A percentile compares a stretch with the other conserved stretches of the same genome.
Conservation (phyloP, 306 rosid species). For the Argentina anserina region DNA sequence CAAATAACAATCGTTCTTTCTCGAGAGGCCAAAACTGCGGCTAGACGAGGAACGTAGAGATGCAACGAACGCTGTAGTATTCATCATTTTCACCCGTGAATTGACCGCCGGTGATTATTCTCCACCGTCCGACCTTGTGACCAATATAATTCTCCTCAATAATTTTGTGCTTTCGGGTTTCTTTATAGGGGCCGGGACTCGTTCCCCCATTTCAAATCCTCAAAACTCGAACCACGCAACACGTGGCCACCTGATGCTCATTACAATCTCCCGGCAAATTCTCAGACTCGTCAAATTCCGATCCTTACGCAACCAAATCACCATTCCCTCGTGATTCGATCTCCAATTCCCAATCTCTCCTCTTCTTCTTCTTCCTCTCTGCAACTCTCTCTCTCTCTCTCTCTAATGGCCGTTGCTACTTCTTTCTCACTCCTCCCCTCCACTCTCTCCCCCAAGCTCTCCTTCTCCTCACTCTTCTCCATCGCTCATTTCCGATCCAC, state of each 20-base stretch:
- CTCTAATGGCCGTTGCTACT: slow-evolving; percentile 19
- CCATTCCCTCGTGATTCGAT: not conserved
- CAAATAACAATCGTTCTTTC: no score
- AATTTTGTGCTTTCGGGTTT: no score
- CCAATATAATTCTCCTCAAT: no score
- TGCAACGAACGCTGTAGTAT: no score
- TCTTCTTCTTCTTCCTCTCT: not conserved
- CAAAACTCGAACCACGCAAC: not conserved
- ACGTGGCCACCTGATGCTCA: not conserved
- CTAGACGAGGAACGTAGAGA: no score
- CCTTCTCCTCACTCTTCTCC: not conserved
- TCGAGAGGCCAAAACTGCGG: no score
- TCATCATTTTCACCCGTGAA: no score
- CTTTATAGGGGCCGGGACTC: no score
- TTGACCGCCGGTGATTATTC: no score
- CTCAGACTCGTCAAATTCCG: not conserved
- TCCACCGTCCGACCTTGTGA: no score
- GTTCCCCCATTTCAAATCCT: not conserved
- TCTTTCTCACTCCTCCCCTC: slow-evolving; percentile 16
- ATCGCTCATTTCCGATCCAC: slow-evolving; percentile 14
- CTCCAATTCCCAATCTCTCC: not conserved
- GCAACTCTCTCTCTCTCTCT: not conserved
- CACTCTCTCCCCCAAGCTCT: slow-evolving; percentile 16
- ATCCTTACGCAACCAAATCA: not conserved
- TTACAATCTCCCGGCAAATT: not conserved